These are phyloP conservation scores for Thymus mandschuricus DNA, from an alignment of 257 asterid genomes.

Conservation along the genomic window DNA sequence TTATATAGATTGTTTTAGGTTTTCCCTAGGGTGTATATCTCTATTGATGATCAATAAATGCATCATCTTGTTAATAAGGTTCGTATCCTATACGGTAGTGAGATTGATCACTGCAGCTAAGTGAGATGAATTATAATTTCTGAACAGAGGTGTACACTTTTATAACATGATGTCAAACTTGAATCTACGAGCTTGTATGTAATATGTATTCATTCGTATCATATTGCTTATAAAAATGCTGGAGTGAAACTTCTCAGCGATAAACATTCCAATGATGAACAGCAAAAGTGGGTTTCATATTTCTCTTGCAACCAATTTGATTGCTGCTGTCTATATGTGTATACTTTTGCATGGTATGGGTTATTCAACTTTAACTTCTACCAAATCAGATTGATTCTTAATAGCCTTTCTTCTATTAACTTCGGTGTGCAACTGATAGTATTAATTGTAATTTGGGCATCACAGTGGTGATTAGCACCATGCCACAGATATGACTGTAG, in stretches of 20 bases:
- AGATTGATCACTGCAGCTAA: background rate
- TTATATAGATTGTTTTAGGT: slow-evolving; percentile 6
- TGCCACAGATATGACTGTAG: background rate
- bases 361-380: too few species aligned
- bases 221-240: background rate
- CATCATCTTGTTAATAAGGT: slow-evolving; percentile 16
- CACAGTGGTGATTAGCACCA: background rate
- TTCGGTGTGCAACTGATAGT: background rate
- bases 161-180: background rate
- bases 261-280: background rate
- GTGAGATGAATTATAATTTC: background rate
- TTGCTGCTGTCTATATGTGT: too few species aligned
- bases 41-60: slow-evolving; percentile 5
- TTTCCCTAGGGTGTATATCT: slow-evolving; percentile 8
- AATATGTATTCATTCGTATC: background rate
- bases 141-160: background rate
- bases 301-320: background rate
- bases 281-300: background rate
- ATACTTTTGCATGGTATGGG: too few species aligned
- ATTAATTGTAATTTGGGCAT: background rate
- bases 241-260: background rate
- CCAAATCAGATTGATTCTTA: too few species aligned
- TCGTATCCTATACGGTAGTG: too few species aligned
- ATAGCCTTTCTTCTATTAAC: too few species aligned
- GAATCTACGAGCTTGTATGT: background rate